Evolutionary conservation across 139 green algal genomes (phyloP), one percentile per base, ranked within the genome.

Genomic region (Chlorella ohadii): DNA sequence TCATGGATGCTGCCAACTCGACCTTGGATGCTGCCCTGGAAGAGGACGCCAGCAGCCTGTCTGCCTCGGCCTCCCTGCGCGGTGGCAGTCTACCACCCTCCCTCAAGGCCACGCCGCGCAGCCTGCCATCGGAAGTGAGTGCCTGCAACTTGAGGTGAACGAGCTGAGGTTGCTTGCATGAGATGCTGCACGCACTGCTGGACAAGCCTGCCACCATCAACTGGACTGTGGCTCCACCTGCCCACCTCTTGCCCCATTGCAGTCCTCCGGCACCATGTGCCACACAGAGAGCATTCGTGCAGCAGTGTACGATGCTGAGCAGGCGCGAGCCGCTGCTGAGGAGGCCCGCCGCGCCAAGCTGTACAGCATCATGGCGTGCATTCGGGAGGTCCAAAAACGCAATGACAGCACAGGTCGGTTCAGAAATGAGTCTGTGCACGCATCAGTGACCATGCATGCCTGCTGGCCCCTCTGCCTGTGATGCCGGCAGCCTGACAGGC

Each of bases 371-470:
- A 96, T 98, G 92, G 88, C 90, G 23, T 96, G 91, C 89, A 96
- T 98, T 88, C 90, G 94, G 19, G 94, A 98, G 72, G 93, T 98
- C 33, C 92, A 94, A 36, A 96, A 95, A 88, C 92, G 94, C 44
- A 85, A 72, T 23, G 55, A 72, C 27, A 27, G n/a, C 77, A 82
- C 77, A 41, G 75, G 75, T 44, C 23, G 17, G 56, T 9, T n/a
- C 34, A 19, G 19, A 17, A 13, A 27, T 31, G 16, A n/a, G n/a
- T n/a, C 25, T 57, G 36, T 15, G 1, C 31, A 25, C 7, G 19
- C 64, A 11, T 6, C 64, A 33, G 64, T n/a, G n/a, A n/a, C n/a
- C 64, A 38, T 71, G 64, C 25, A 4, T 71, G 64, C 64, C n/a
- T 71, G 64, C n/a, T 20, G n/a, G 12, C 25, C 25, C 11, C 22